phyloP scores from a whole-genome alignment of 108 stramenopile species.

The Nannochloropsis granulata region DNA sequence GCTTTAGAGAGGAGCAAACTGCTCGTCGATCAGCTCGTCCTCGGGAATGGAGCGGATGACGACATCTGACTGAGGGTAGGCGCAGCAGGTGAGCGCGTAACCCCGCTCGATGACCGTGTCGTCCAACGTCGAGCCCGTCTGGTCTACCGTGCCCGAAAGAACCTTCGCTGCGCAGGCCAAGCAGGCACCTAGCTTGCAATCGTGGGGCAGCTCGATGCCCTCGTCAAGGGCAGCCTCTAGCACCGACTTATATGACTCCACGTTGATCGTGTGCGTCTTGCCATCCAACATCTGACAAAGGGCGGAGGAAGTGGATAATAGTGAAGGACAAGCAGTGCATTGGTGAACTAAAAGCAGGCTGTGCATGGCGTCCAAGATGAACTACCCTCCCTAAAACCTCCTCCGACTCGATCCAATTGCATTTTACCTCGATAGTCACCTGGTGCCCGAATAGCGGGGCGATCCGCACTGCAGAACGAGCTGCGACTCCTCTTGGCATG shows the following conservation, averaged over 20 bases:
- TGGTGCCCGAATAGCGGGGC: not conserved
- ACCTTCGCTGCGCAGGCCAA: constrained; percentile 34
- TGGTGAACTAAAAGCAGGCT: too few relatives aligned
- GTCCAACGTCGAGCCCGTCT: constrained; percentile 32
- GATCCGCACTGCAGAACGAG: not conserved
- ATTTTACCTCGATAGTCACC: not conserved
- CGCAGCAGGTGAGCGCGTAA: constrained; percentile 36
- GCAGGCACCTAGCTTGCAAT: constrained; percentile 41
- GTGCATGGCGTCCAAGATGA: too few relatives aligned
- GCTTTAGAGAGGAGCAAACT: constrained; percentile 13
- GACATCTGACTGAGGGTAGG: constrained; percentile 23
- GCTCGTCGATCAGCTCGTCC: constrained; percentile 36
- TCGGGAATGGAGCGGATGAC: constrained; percentile 24
- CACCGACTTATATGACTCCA: constrained; percentile 20
- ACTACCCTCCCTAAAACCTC: too few relatives aligned
- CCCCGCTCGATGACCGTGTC: constrained; percentile 32
- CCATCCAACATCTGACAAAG: constrained; percentile 7
- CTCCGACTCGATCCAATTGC: too few relatives aligned
- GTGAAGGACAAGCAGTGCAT: too few relatives aligned
- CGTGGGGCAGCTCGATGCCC: constrained; percentile 38
- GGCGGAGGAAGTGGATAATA: not conserved
- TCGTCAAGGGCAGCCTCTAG: constrained; percentile 35
- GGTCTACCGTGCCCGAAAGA: constrained; percentile 34
- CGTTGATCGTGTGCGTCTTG: constrained; percentile 6
- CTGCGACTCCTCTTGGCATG: not conserved